A percentile compares a stretch with the other conserved stretches of the same genome.
phyloP scores from a whole-genome alignment of 257 asterid species.

The Solanum okadae region DNA sequence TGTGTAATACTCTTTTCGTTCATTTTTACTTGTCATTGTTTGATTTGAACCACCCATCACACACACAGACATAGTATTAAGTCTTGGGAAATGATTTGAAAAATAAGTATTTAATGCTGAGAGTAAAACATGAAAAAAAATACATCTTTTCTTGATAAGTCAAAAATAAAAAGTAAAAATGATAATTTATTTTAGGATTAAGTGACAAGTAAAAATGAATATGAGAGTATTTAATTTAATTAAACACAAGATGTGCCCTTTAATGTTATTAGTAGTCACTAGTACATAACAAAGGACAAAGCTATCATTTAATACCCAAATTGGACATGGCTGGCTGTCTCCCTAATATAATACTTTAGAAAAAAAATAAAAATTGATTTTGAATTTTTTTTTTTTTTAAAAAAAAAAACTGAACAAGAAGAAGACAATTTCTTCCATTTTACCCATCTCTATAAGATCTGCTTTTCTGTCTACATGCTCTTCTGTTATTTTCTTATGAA shows the following conservation, averaged over 20 bases:
- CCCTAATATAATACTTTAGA: constrained; percentile 3
- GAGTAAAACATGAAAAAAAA: too few species aligned
- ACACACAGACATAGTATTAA: too few species aligned
- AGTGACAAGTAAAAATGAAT: too few species aligned
- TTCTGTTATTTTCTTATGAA: background rate
- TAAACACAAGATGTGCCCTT: background rate
- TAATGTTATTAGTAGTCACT: background rate
- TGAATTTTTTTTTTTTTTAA: background rate
- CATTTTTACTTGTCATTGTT: too few species aligned
- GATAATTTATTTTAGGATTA: too few species aligned
- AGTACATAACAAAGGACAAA: background rate
- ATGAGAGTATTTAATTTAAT: background rate
- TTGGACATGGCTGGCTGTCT: constrained; percentile 5
- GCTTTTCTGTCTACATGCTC: constrained; percentile 5
- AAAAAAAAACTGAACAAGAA: background rate
- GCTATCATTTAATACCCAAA: background rate
- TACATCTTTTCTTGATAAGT: too few species aligned
- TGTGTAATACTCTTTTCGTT: background rate
- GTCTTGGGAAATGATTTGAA: too few species aligned
- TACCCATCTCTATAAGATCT: constrained; percentile 8
- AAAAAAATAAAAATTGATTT: background rate
- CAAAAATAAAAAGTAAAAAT: too few species aligned
- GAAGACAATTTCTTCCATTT: constrained; percentile 14
- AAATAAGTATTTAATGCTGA: too few species aligned
- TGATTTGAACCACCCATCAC: too few species aligned